Conservation (phyloP, 495 filamentous ascomycete species). For the Neurospora africana region DNA sequence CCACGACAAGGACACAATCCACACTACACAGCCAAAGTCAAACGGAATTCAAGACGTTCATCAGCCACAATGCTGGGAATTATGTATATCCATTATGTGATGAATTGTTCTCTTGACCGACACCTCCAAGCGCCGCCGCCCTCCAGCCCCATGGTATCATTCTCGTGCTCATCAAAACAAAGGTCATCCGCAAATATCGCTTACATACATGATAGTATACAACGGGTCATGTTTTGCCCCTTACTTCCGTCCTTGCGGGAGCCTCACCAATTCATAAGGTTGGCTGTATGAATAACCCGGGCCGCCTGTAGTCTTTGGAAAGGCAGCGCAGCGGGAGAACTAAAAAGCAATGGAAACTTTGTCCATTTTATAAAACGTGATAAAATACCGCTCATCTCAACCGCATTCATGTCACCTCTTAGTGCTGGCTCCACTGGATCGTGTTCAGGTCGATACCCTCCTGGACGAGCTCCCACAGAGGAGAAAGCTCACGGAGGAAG, state of each 20-base stretch:
- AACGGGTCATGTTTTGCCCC: neutral
- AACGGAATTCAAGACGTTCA: neutral
- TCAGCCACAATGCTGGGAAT: neutral
- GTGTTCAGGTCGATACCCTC: constrained; percentile 91
- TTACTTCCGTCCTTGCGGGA: neutral
- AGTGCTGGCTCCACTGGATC: constrained; percentile 97
- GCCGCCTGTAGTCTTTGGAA: neutral
- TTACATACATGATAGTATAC: constrained; percentile 10
- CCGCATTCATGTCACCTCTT: constrained; percentile 7
- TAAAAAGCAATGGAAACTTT: neutral
- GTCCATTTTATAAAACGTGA: neutral
- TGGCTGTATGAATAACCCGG: neutral
- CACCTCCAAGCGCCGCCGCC: neutral
- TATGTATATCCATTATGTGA: neutral
- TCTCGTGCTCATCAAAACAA: constrained; percentile 5
- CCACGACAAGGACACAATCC: neutral
- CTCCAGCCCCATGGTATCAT: constrained; percentile 11
- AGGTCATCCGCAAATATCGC: neutral
- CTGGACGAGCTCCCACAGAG: constrained; percentile 96
- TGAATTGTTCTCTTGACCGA: neutral
- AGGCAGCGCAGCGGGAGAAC: neutral
- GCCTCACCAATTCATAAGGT: neutral
- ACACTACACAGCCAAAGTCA: neutral
- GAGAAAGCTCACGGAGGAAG: constrained; percentile 90
- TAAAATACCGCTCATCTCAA: neutral